Base-by-base conservation (phyloP, 1,139 yeast genomes). In the Diutina siamensis region DNA sequence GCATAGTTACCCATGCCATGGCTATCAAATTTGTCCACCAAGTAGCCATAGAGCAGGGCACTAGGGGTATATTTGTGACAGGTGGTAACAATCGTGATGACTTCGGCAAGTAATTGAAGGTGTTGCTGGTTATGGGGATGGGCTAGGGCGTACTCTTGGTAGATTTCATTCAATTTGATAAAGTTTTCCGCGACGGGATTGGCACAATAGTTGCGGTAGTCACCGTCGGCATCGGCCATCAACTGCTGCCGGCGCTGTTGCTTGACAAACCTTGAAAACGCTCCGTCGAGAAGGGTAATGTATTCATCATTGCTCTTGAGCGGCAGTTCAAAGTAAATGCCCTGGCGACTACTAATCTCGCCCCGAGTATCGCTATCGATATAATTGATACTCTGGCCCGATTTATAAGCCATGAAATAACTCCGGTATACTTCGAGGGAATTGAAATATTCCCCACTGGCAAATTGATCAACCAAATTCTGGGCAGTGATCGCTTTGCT, bases 181-280 rank as follows among this genome's bases (percentile, higher is more conserved):
- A 67, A 54, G 21, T 52, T 51, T 65, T 68, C 35, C 49, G 46
- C 25, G 49, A 41, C 2, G 49, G 46, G 20, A 49, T 47, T 5
- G 44, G 20, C n/a, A 53, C 50, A n/a, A 33, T 10, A 4, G 46
- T 33, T 18, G 4, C 21, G 20, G 15, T 25, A 38, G 2, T 10
- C 21, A 5, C n/a, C 18, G 21, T 25, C 28, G 8, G 28, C 17
- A 12, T n/a, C 40, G n/a, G 8, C n/a, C 42, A 38, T 38, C 32
- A 38, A 17, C n/a, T 25, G 17, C 9, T 38, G 21, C 15, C 42
- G 42, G 9, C 22, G 19, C 20, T 20, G 18, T 7, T 17, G 28
- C 10, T 12, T 8, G 15, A 19, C n/a, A 47, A 55, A 60, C 1
- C 50, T 44, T 0, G 50, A 45, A 42, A 64, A 63, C 3, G 51